Conservation (phyloP, 176 grass and related monocot genomes). For the Dactylis glomerata region DNA sequence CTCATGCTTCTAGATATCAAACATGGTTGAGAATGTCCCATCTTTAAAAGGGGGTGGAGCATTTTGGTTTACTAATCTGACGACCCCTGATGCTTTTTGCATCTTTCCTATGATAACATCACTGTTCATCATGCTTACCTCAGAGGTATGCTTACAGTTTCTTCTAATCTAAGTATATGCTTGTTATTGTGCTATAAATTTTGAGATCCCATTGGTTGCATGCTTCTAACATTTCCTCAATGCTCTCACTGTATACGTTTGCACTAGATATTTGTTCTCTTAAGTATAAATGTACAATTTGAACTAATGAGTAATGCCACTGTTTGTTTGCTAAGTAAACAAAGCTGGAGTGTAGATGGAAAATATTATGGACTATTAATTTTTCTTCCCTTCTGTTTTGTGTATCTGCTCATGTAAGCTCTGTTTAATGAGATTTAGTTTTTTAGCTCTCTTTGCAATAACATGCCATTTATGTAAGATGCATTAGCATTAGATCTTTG, state of each 20-base stretch:
- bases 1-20: slow-evolving; percentile 54
- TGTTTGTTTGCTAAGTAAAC: not conserved
- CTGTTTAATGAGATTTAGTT: not conserved
- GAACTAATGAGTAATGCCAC: not conserved
- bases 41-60: slow-evolving; percentile 80
- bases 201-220: not conserved
- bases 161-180: not conserved
- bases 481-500: not conserved
- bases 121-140: slow-evolving; percentile 46
- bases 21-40: slow-evolving; percentile 79
- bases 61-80: slow-evolving; percentile 90
- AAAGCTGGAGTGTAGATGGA: not conserved
- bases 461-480: slow-evolving; percentile 3
- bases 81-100: slow-evolving; percentile 55
- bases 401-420: not conserved
- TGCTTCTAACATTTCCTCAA: not conserved
- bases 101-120: slow-evolving; percentile 59
- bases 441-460: not conserved
- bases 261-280: not conserved
- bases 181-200: slow-evolving; percentile 5
- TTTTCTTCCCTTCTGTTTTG: not conserved
- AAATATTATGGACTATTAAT: not conserved
- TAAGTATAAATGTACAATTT: not conserved
- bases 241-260: not conserved
- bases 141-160: slow-evolving; percentile 46